phyloP scores from a whole-genome alignment of 371 early-diverging fungal species.

The Mucor racemosus region DNA sequence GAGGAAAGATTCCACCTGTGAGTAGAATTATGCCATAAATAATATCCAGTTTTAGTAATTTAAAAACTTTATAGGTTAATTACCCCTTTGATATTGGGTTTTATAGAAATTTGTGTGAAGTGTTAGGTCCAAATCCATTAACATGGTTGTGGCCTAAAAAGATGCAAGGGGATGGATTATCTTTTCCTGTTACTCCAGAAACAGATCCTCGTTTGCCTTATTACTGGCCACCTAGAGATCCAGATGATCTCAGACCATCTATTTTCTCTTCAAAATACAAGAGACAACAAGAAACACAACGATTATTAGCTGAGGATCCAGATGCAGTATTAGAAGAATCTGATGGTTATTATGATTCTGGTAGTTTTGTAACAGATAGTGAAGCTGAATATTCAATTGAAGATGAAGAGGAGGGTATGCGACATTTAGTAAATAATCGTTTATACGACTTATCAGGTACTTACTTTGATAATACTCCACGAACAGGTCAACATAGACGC shows the following conservation, averaged over 20 bases:
- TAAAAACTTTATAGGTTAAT: slow-evolving; percentile 31
- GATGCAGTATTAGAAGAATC: slow-evolving; percentile 20
- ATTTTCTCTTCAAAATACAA: slow-evolving; percentile 46
- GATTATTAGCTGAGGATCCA: slow-evolving; percentile 27
- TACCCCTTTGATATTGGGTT: slow-evolving; percentile 86
- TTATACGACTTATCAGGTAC: slow-evolving; percentile 36
- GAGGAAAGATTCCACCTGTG: slow-evolving; percentile 66
- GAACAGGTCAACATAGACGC: slow-evolving; percentile 14
- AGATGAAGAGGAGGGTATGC: slow-evolving; percentile 40
- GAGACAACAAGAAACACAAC: slow-evolving; percentile 33
- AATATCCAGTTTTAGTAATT: background rate
- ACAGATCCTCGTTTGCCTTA: slow-evolving; percentile 37
- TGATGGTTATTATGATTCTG: slow-evolving; percentile 44
- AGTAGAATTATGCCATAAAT: slow-evolving; percentile 1
- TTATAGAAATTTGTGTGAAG: slow-evolving; percentile 73
- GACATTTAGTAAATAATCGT: slow-evolving; percentile 24
- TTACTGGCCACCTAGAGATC: slow-evolving; percentile 47
- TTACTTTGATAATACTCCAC: slow-evolving; percentile 16
- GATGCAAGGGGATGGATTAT: slow-evolving; percentile 73
- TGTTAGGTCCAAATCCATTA: slow-evolving; percentile 73
- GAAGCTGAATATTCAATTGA: slow-evolving; percentile 32
- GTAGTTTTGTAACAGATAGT: slow-evolving; percentile 39
- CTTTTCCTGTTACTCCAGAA: slow-evolving; percentile 58
- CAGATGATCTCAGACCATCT: slow-evolving; percentile 42
- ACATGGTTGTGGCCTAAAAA: slow-evolving; percentile 76